These are phyloP conservation scores for Hydnomerulius pinastri DNA, from an alignment of 768 basidiomycete species.

Conservation along the genomic window DNA sequence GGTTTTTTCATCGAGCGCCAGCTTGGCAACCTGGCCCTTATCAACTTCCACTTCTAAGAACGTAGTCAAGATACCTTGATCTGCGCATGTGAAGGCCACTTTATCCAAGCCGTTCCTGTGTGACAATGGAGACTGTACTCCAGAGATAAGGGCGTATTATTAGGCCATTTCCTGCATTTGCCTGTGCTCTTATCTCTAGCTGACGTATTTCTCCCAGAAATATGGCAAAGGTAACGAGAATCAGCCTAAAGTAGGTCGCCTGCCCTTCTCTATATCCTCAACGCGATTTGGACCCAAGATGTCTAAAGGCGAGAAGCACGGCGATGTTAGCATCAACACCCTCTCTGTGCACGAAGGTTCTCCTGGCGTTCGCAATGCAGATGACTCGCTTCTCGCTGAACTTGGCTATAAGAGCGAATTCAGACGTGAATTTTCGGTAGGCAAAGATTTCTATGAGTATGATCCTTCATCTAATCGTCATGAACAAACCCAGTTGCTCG, in stretches of 20 bases:
- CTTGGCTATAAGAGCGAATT: slow-evolving; percentile 76
- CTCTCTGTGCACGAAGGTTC: slow-evolving; percentile 11
- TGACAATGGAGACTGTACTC: neutral
- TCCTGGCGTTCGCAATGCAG: slow-evolving; percentile 39
- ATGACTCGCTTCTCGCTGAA: slow-evolving; percentile 59
- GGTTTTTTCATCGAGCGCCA: too few relatives aligned
- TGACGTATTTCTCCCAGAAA: neutral
- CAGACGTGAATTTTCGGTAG: slow-evolving; percentile 71
- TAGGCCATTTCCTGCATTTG: neutral
- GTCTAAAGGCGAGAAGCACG: slow-evolving; percentile 23
- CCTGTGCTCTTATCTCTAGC: slow-evolving; percentile 20
- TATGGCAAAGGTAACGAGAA: slow-evolving; percentile 4
- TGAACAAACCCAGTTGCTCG: slow-evolving; percentile 43
- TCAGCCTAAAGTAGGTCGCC: neutral
- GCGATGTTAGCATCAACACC: slow-evolving; percentile 11
- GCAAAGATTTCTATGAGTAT: slow-evolving; percentile 10
- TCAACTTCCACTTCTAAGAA: too few relatives aligned
- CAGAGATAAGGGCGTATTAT: slow-evolving; percentile 20
- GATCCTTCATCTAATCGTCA: neutral
- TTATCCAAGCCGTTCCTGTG: neutral
- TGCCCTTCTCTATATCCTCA: neutral
- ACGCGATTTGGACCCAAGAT: slow-evolving; percentile 8
- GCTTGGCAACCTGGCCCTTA: too few relatives aligned
- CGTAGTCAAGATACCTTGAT: neutral
- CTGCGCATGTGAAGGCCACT: neutral